Percentiles rank a stretch among this genome's conserved stretches.
Conservation (phyloP, 169 alveolate species). For the Cryptosporidium ryanae region DNA sequence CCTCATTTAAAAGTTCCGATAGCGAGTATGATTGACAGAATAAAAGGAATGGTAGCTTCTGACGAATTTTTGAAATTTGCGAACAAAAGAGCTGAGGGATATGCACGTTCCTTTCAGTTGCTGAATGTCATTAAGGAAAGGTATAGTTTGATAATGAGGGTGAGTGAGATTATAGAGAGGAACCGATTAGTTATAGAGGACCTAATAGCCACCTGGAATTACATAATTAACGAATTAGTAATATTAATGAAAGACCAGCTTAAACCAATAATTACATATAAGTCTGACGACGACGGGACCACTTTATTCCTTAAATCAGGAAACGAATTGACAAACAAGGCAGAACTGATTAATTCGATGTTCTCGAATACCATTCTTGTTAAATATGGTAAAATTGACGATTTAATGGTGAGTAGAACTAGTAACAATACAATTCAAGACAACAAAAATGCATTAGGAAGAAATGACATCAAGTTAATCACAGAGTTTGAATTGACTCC, state of each 20-base stretch:
- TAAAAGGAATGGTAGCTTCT: neutral
- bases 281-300: neutral
- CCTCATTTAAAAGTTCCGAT: conserved; percentile 28
- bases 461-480: neutral
- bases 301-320: conserved; percentile 2
- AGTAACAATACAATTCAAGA: neutral
- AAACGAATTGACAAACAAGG: conserved; percentile 8
- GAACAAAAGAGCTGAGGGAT: conserved; percentile 12
- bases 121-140: conserved; percentile 40
- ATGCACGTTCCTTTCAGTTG: conserved; percentile 1
- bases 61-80: no score
- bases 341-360: conserved; percentile 39
- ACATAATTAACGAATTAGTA: conserved; percentile 22
- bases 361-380: conserved; percentile 10
- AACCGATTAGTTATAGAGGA: neutral
- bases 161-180: neutral
- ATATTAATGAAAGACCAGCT: conserved; percentile 28
- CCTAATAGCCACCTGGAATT: conserved; percentile 3
- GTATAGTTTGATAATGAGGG: neutral
- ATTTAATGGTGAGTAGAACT: no score
- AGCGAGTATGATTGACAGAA: neutral
- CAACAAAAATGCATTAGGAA: neutral
- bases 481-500: conserved; percentile 16
- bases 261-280: neutral
- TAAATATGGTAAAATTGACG: conserved; percentile 15